phyloP scores from a whole-genome alignment of 495 filamentous ascomycete species.

The Aspergillus saccharolyticus region DNA sequence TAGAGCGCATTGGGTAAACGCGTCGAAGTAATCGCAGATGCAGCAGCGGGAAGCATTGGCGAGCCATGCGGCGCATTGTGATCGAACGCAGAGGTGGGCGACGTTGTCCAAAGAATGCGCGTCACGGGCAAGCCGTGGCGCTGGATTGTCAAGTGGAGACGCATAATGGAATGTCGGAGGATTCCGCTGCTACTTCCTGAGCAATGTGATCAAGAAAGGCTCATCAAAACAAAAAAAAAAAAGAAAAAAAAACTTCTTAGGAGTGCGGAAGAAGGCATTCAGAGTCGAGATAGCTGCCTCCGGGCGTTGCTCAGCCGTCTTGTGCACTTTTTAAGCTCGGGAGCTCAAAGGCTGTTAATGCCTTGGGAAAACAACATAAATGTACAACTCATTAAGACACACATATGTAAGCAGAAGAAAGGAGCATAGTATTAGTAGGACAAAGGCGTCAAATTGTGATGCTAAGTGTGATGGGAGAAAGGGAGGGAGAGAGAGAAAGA shows the following conservation, averaged over 20 bases:
- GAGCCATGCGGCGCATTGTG: constrained; percentile 21
- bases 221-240: background rate
- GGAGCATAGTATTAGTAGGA: background rate
- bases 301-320: background rate
- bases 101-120: constrained; percentile 66
- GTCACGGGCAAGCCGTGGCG: constrained; percentile 75
- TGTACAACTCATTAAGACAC: too few relatives aligned
- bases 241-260: background rate
- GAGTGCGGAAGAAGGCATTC: background rate
- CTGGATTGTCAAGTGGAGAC: constrained; percentile 75
- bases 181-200: background rate
- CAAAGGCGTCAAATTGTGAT: background rate
- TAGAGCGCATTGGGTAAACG: constrained; percentile 43
- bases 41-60: constrained; percentile 22
- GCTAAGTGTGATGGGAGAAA: background rate
- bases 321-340: background rate
- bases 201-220: background rate
- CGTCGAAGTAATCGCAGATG: constrained; percentile 34
- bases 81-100: constrained; percentile 31
- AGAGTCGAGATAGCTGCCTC: background rate
- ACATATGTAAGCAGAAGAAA: background rate
- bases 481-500: background rate
- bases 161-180: constrained; percentile 48
- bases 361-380: too few relatives aligned
- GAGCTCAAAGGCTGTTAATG: background rate